Base-by-base conservation (phyloP, 805 yeast genomes). In the Metschnikowia anglica region DNA sequence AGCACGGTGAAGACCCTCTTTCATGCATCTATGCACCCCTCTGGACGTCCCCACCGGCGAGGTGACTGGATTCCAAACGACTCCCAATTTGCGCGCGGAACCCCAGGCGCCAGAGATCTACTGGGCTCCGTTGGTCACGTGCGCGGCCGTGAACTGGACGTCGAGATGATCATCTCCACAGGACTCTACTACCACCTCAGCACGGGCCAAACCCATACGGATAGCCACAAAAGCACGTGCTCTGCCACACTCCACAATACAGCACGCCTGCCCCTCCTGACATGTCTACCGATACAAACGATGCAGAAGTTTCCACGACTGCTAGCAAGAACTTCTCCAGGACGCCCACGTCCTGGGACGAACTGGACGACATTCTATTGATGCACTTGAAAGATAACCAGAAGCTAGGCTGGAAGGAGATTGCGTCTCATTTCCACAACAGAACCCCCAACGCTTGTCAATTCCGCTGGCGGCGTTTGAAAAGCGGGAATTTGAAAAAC, bases 371-470 rank as follows among this genome's bases (percentile, higher is more conserved):
- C 49, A 56, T 68, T 30, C 62, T 71, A 25, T 58, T 71, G 32
- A 68, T 70, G 74, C 76, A 71, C 50, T 72, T 88, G 56, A 88
- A 88, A 63, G 96, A 88, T 60, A 80, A 81, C 48, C 86, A 82
- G 60, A 85, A 85, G 59, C 72, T 87, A 52, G 96, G 96, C 1
- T 88, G 96, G 96, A 81, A 88, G 61, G 95, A 88, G 52, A 87
- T 88, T 38, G 83, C 93, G 1, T 74, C 81, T 25, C 85, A 84
- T 56, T 88, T 88, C 62, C 74, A 79, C 32, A 83, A 83, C 60
- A 70, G 96, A 58, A 88, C 96, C 2, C 89, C 95, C 27, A 88
- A 86, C 59, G 95, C 95, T 2, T 86, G 95, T 55, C 95, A 86
- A 65, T 86, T 86, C 59, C 77, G 96, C 53, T 88, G 96, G 96